Percentiles rank a stretch among this genome's conserved stretches.
These are phyloP conservation scores for Globisporangium spiculum DNA, from an alignment of 352 stramenopile species.

Conservation along the genomic window DNA sequence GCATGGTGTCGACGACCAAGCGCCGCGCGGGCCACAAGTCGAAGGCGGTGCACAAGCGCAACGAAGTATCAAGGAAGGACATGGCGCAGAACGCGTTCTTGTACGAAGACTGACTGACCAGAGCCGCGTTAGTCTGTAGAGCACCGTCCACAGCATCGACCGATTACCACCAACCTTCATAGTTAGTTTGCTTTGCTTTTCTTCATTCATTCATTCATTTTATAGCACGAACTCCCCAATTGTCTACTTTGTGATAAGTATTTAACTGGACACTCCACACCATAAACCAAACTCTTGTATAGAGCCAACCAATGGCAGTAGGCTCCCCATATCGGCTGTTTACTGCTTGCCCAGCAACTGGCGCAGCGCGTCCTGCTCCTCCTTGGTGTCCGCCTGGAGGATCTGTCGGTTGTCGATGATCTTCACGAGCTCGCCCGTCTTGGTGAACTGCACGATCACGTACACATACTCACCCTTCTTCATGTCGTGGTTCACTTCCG, in stretches of 20 bases:
- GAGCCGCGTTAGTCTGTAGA: constrained; percentile 3
- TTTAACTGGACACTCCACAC: neutral
- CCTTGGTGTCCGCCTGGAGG: constrained; percentile 63
- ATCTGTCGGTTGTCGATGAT: constrained; percentile 92
- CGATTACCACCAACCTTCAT: neutral
- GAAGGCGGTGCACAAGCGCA: constrained; percentile 53
- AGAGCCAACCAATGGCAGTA: neutral
- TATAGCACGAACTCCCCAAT: neutral
- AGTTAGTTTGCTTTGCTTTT: neutral
- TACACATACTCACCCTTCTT: constrained; percentile 95
- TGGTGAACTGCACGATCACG: constrained; percentile 93
- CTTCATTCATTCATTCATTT: neutral
- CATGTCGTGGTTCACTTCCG: constrained; percentile 91
- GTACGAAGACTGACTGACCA: constrained; percentile 41
- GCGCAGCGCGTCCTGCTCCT: constrained; percentile 76
- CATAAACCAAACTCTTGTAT: neutral
- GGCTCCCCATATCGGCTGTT: neutral
- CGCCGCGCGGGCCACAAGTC: constrained; percentile 45
- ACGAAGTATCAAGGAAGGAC: constrained; percentile 51
- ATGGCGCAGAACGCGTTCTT: constrained; percentile 62
- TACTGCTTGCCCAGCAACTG: constrained; percentile 68
- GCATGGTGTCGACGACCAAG: constrained; percentile 44
- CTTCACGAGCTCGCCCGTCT: constrained; percentile 88
- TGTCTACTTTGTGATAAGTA: neutral
- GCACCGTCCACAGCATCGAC: neutral